A percentile compares a stretch with the other conserved stretches of the same genome.
Evolutionary conservation across 352 stramenopile genomes (phyloP).

Genomic region (Pythium pyrilobum): DNA sequence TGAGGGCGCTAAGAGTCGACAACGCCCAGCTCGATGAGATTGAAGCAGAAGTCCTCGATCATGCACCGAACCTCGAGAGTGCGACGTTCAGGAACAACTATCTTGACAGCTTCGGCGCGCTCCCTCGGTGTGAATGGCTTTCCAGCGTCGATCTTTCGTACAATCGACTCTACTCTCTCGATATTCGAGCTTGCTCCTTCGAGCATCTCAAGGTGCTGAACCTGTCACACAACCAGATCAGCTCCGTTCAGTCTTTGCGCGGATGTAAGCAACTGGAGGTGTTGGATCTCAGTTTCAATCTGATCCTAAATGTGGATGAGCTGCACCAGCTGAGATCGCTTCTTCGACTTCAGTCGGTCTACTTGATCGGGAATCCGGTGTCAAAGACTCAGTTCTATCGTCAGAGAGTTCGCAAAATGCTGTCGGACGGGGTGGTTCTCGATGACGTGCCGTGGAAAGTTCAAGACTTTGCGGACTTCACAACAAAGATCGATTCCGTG

Average conservation of each 20-base stretch:
- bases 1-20: not conserved
- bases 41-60: not conserved
- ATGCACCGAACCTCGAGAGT: conserved; percentile 1
- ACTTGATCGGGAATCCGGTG: conserved; percentile 5
- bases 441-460: conserved; percentile 1
- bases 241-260: not conserved
- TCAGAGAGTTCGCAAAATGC: not conserved
- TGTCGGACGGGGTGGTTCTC: not conserved
- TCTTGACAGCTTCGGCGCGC: not conserved
- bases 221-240: conserved; percentile 8
- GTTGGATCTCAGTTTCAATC: conserved; percentile 6
- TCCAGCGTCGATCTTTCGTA: conserved; percentile 6
- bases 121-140: conserved; percentile 2
- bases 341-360: not conserved
- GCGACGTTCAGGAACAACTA: not conserved
- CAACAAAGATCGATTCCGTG: not conserved
- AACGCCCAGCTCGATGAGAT: not conserved
- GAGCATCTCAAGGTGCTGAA: conserved; percentile 9
- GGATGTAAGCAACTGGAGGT: not conserved
- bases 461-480: conserved; percentile 1
- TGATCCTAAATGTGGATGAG: not conserved
- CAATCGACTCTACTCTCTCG: conserved; percentile 4
- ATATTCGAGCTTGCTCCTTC: not conserved
- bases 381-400: not conserved
- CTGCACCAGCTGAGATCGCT: not conserved